Evolutionary conservation across 2,329 filamentous ascomycete species (phyloP).

Genomic region (Emydomyces testavorans): DNA sequence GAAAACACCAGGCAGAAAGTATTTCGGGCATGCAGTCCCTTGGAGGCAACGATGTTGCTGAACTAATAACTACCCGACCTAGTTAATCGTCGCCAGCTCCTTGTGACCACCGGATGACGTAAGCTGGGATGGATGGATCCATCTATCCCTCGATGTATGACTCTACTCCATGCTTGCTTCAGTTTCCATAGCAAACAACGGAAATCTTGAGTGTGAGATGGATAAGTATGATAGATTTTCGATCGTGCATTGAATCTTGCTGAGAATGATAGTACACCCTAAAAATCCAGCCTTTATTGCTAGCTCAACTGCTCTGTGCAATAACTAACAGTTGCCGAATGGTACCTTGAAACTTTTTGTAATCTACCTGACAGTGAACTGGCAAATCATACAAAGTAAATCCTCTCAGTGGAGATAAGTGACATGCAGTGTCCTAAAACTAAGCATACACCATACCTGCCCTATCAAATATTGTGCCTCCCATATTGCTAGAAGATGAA

Average conservation of each 20-base stretch:
- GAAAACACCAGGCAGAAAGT: too few relatives aligned
- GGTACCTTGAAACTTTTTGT: not conserved
- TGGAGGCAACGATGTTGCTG: too few relatives aligned
- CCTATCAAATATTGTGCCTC: slow-evolving; percentile 1
- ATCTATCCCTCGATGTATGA: too few relatives aligned
- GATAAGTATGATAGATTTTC: not conserved
- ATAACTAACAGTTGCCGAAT: not conserved
- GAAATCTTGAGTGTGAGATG: not conserved
- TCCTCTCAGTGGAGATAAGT: too few relatives aligned
- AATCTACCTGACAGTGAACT: not conserved
- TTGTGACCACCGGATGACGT: slow-evolving; percentile 6
- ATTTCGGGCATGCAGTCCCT: too few relatives aligned
- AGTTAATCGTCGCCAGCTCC: not conserved
- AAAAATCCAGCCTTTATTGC: not conserved
- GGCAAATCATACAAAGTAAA: too few relatives aligned
- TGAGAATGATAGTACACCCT: too few relatives aligned
- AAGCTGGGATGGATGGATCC: too few relatives aligned
- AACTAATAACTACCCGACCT: too few relatives aligned
- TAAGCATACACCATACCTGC: slow-evolving; percentile 2
- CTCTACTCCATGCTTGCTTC: too few relatives aligned
- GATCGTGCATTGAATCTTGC: not conserved
- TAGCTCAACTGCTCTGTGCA: not conserved
- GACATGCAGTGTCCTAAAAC: slow-evolving; percentile 1
- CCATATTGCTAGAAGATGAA: slow-evolving; percentile 2
- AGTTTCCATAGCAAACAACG: too few relatives aligned